Base-by-base conservation (phyloP, 495 filamentous ascomycete genomes). In the Staphylotrichum tortipilum region DNA sequence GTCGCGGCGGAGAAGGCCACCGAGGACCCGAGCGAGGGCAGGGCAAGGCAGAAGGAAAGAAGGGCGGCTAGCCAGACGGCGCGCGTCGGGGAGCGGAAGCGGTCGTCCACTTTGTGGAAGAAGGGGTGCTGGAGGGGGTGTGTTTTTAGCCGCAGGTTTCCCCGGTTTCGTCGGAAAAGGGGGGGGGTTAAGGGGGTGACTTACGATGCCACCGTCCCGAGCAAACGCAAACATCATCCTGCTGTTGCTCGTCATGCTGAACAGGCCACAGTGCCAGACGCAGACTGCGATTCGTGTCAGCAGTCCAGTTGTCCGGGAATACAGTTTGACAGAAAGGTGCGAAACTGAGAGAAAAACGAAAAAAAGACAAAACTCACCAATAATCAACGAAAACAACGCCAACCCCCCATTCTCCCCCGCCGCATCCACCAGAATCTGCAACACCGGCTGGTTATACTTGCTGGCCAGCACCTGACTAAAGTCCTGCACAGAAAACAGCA, bases 201-300 rank as follows among this genome's bases (percentile, higher is more conserved):
- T 47, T 45, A 70, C 67, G 46, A 73, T 72, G 35, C 75, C 78
- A 2, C 71, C 66, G 51, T 81, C 78, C 0, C 78, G 67, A 0
- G 72, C 63, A 54, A 81, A 81, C 9, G 76, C 77, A 53, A 80
- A 81, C 78, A 81, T 81, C 78, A 81, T 81, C n/a, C 78, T 67
- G 33, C 72, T 77, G 53, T 81, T 81, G 41, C 69, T 74, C 0
- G 78, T 81, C 68, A 81, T 64, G 47, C 67, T 72, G 54, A 81
- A 81, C 1, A 81, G 65, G 0, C 78, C 78, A 47, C 74, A 78
- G 50, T 81, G 78, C 78, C 78, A 81, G 6, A 81, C 70, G 28
- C 78, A 81, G 7, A 80, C 61, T 63, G 9, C 0, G 31, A 33
- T 9, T 18, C 22, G 17, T 8, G 46, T 59, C 10, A 56, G 57